Evolutionary conservation across 257 asterid species (phyloP).

Genomic region (Lithospermum erythrorhizon): DNA sequence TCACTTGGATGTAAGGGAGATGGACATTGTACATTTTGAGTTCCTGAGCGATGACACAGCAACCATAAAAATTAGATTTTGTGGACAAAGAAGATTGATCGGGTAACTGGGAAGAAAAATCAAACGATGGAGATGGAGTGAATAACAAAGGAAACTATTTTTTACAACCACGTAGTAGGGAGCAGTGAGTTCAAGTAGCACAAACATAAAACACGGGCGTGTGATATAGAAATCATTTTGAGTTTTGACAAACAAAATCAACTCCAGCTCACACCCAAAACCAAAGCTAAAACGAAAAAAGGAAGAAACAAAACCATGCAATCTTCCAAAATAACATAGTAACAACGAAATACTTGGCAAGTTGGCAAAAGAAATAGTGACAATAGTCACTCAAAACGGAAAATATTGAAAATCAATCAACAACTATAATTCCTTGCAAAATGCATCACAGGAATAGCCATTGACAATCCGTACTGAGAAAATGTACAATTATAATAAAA

Average conservation of each 20-base stretch:
- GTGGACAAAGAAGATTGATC: background rate
- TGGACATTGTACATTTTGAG: slow-evolving; percentile 37
- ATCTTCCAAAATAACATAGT: no score
- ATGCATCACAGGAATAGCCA: background rate
- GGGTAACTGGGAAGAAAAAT: background rate
- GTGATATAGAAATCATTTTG: no score
- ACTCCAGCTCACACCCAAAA: no score
- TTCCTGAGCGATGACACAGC: slow-evolving; percentile 29
- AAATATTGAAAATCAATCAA: background rate
- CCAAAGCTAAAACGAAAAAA: no score
- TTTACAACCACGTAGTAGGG: background rate
- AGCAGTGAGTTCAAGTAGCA: background rate
- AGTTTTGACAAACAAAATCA: no score
- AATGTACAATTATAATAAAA: no score
- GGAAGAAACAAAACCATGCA: no score
- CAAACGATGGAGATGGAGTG: no score
- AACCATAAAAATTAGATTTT: slow-evolving; percentile 1
- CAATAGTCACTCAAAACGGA: background rate
- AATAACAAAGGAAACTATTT: background rate
- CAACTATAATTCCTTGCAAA: background rate
- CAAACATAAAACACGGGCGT: background rate
- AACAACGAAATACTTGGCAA: slow-evolving; percentile 1
- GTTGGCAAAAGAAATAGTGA: no score
- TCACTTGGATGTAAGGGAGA: slow-evolving; percentile 35
- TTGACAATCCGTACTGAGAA: background rate